Evolutionary conservation across 2,329 filamentous ascomycete genomes (phyloP).

Genomic region (Botrytis hyacinthi): DNA sequence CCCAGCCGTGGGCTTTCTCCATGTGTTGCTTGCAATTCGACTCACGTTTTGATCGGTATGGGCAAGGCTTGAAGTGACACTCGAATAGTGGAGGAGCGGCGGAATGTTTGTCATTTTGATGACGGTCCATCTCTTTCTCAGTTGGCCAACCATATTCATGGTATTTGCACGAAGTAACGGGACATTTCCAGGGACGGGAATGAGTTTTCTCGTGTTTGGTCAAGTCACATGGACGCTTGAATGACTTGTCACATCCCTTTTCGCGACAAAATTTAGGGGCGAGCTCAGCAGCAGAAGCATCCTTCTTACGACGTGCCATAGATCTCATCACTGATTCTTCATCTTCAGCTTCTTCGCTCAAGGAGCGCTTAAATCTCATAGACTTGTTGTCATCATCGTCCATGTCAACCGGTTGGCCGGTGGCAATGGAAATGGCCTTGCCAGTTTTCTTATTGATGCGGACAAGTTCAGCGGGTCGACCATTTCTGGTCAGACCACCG

Average conservation of each 20-base stretch:
- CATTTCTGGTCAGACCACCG: conserved; percentile 78
- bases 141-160: conserved; percentile 89
- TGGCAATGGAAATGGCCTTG: conserved; percentile 74
- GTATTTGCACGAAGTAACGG: conserved; percentile 80
- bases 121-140: conserved; percentile 94
- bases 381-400: conserved; percentile 48
- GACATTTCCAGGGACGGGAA: conserved; percentile 93
- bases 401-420: conserved; percentile 62
- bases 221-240: conserved; percentile 94
- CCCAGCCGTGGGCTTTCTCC: conserved; percentile 93
- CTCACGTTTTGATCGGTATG: conserved; percentile 92
- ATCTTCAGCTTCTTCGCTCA: conserved; percentile 68
- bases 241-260: conserved; percentile 79
- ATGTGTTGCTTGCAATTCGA: conserved; percentile 98
- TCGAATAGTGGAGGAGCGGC: conserved; percentile 74
- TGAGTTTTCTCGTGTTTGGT: conserved; percentile 99
- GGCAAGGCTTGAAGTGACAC: conserved; percentile 79
- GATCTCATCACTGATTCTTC: conserved; percentile 83
- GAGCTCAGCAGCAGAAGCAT: conserved; percentile 79
- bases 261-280: conserved; percentile 76
- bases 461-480: conserved; percentile 79
- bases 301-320: conserved; percentile 95
- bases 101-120: conserved; percentile 95
- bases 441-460: conserved; percentile 72
- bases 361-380: conserved; percentile 62